Base-by-base conservation (phyloP, 352 stramenopile species). In the Sclerospora graminicola region DNA sequence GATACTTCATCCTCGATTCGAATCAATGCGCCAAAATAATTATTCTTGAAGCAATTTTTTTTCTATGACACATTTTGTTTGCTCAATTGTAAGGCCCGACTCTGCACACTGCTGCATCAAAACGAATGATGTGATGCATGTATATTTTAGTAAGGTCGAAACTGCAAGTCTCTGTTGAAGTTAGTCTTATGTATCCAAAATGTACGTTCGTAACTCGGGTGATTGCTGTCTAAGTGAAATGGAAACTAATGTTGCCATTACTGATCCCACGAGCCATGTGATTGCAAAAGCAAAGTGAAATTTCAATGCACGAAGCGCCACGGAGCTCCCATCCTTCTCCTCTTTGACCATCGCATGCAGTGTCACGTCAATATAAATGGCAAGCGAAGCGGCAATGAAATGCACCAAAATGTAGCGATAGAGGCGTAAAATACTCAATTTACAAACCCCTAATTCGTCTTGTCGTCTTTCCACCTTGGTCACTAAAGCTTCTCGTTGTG, bases 401-500 rank as follows among this genome's bases (percentile, higher is more conserved):
- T 83, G 69, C n/a, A 63, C 33, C 7, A 69, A 0, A 24, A 63
- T 47, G 13, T 72, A 52, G 7, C 58, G 66, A n/a, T 83, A 58
- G 9, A 86, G 45, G 5, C 68, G 70, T 27, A 86, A 37, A 30
- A 82, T 54, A 18, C 46, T 75, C 13, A 86, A 43, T 45, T 71
- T 77, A 35, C 55, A 79, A 11, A 83, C 40, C 0, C 74, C 74
- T 3, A 84, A 49, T 21, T 86, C 51, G 5, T 67, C 55, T 23
- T 84, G 74, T 11, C 63, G 58, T 23, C 67, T 66, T 52, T 82
- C 74, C 15, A 86, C 69, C 8, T 73, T 69, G 1, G 60, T 67
- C 35, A 60, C 63, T 15, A 80, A 48, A 23, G 70, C 70, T 45
- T 82, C 74, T 7, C 48, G 57, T 33, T 82, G 78, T n/a, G 70